Percentiles rank a stretch among this genome's conserved stretches.
Conservation (phyloP, 225 moss, liverwort and hornwort genomes). For the Polytrichum commune region DNA sequence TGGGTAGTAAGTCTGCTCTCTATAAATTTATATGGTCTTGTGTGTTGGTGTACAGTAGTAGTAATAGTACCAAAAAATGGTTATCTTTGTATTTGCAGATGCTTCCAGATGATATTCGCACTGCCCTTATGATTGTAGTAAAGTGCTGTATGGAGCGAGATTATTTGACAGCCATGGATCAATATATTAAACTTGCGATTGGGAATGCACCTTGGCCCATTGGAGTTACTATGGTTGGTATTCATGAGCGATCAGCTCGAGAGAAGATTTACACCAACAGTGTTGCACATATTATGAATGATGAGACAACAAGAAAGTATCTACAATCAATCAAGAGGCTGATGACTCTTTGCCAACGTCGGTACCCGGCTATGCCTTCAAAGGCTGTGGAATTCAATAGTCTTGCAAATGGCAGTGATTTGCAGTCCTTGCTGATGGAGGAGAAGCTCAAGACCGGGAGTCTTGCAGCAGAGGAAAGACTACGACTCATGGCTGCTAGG, state of each 20-base stretch:
- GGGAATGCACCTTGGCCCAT: conserved; percentile 99
- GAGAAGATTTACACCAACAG: conserved; percentile 99
- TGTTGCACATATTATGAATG: conserved; percentile 99
- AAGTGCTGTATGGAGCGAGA: conserved; percentile 95
- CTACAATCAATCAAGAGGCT: conserved; percentile 97
- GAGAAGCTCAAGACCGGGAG: conserved; percentile 65
- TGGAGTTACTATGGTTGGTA: conserved; percentile 99
- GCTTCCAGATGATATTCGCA: conserved; percentile 95
- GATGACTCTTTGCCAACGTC: conserved; percentile 95
- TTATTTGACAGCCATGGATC: conserved; percentile 99
- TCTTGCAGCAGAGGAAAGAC: conserved; percentile 62
- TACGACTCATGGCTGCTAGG: conserved; percentile 74
- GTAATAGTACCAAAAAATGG: too few relatives aligned
- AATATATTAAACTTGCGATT: conserved; percentile 95
- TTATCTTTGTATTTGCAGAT: conserved; percentile 48
- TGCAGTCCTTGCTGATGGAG: conserved; percentile 78
- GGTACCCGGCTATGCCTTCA: conserved; percentile 97
- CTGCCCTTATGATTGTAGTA: conserved; percentile 90
- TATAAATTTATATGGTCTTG: too few relatives aligned
- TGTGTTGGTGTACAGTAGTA: too few relatives aligned
- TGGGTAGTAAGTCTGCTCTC: too few relatives aligned
- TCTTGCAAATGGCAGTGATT: conserved; percentile 96
- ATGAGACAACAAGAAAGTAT: conserved; percentile 98
- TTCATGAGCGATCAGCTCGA: conserved; percentile 98
- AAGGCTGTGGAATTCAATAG: conserved; percentile 99